phyloP scores from a whole-genome alignment of 228 moss, liverwort and hornwort species.

The Sphagnum fallax region DNA sequence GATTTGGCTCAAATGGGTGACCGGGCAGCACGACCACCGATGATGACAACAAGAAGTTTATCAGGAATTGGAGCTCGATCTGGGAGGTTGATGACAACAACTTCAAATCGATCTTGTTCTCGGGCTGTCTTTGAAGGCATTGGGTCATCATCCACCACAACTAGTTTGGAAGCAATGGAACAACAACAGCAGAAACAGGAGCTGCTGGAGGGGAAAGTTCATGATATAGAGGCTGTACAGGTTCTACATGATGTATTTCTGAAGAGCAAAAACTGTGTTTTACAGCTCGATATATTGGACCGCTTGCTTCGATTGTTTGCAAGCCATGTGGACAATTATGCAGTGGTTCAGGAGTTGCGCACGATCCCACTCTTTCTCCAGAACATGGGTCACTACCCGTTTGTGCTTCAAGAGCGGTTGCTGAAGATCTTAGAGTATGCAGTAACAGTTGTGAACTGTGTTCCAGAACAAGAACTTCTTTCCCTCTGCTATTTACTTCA shows the following conservation, averaged over 20 bases:
- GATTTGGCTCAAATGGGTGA: constrained; percentile 70
- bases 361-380: constrained; percentile 73
- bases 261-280: constrained; percentile 39
- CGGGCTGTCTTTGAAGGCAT: constrained; percentile 58
- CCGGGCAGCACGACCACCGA: constrained; percentile 15
- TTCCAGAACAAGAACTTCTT: constrained; percentile 87
- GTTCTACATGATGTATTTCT: constrained; percentile 73
- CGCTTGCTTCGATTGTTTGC: constrained; percentile 72
- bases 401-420: constrained; percentile 76
- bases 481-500: constrained; percentile 85
- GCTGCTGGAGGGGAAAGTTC: constrained; percentile 53
- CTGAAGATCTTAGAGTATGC: constrained; percentile 89
- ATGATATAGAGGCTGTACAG: constrained; percentile 71
- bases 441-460: constrained; percentile 81
- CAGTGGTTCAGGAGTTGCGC: constrained; percentile 74
- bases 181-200: constrained; percentile 20
- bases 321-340: constrained; percentile 76
- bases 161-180: constrained; percentile 26
- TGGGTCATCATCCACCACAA: constrained; percentile 13
- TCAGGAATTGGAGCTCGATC: constrained; percentile 40
- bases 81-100: constrained; percentile 16
- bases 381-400: constrained; percentile 69
- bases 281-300: constrained; percentile 82
- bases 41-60: constrained; percentile 13
- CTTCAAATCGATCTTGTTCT: constrained; percentile 13